phyloP scores from a whole-genome alignment of 225 moss, liverwort and hornwort genomes.

The Pleurozium schreberi region DNA sequence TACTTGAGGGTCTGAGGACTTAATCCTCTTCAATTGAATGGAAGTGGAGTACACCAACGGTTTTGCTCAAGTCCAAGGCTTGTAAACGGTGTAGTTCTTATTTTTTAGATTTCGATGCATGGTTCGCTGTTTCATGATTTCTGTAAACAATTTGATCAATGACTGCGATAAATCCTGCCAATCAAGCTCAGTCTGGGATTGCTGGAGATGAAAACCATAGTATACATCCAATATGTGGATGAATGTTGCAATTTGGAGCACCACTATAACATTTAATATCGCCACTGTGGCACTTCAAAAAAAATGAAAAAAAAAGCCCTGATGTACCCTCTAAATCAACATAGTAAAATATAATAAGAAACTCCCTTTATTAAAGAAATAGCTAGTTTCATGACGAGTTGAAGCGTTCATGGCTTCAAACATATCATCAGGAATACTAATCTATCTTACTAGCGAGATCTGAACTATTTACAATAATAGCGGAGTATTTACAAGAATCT shows the following conservation, averaged over 20 bases:
- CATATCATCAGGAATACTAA: neutral
- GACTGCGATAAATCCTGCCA: neutral
- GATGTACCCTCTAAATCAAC: neutral
- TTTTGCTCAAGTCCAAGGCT: neutral
- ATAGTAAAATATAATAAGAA: neutral
- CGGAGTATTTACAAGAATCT: neutral
- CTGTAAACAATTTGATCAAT: neutral
- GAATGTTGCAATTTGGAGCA: no score
- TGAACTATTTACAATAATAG: no score
- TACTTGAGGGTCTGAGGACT: neutral
- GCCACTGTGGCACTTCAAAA: neutral
- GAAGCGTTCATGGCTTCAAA: neutral
- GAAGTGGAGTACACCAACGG: neutral
- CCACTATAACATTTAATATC: no score
- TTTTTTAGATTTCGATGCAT: neutral
- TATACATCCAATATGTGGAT: no score
- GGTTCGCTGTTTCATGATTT: neutral
- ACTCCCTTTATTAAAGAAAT: neutral
- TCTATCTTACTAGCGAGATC: no score
- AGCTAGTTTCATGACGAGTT: neutral
- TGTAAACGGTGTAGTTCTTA: neutral
- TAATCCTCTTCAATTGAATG: neutral
- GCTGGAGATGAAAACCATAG: no score
- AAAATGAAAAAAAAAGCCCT: no score
- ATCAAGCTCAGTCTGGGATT: neutral